phyloP scores from a whole-genome alignment of 176 grass and related monocot genomes.

The Sorghum bicolor region Sorghum_bicolor_NCBIv3 NC_012873.2:7267001-7267500 shows the following conservation, averaged over 20 bases:
- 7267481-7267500: background rate
- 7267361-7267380: background rate
- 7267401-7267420: background rate
- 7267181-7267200: background rate
- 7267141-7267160: background rate
- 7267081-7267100: slow-evolving; percentile 5
- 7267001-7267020: background rate
- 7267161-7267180: background rate
- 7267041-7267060: slow-evolving; percentile 13
- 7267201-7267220: background rate
- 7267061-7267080: slow-evolving; percentile 2
- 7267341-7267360: slow-evolving; percentile 3
- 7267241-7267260: slow-evolving; percentile 1
- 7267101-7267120: background rate
- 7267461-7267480: slow-evolving; percentile 27
- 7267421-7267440: slow-evolving; percentile 2
- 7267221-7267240: slow-evolving; percentile 4
- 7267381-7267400: background rate
- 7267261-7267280: slow-evolving; percentile 10
- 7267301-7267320: slow-evolving; percentile 18
- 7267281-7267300: background rate
- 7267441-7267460: slow-evolving; percentile 29
- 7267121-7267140: slow-evolving; percentile 16
- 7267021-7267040: background rate
- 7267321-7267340: slow-evolving; percentile 17